Evolutionary conservation across 2,329 filamentous ascomycete genomes (phyloP).

Genomic region (Westerdykella aurantiaca): DNA sequence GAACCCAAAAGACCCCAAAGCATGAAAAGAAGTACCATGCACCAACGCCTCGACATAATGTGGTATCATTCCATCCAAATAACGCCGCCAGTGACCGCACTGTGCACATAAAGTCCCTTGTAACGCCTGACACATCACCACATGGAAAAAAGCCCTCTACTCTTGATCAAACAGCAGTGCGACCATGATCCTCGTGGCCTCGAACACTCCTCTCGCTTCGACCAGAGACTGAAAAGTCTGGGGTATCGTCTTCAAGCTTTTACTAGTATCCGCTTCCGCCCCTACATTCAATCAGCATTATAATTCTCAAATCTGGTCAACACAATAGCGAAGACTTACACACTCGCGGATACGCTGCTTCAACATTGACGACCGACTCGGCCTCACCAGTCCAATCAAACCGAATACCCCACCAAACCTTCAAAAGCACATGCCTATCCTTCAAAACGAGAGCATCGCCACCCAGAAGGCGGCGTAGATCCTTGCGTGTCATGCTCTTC

Average conservation of each 20-base stretch:
- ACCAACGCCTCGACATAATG: too few relatives aligned
- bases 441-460: conserved; percentile 22
- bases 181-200: conserved; percentile 55
- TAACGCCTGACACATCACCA: too few relatives aligned
- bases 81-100: too few relatives aligned
- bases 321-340: conserved; percentile 55
- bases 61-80: too few relatives aligned
- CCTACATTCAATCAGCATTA: conserved; percentile 24
- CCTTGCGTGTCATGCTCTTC: conserved; percentile 31
- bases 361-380: conserved; percentile 51
- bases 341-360: conserved; percentile 54
- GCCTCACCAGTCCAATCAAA: conserved; percentile 73
- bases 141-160: too few relatives aligned
- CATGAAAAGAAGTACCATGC: too few relatives aligned
- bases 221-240: conserved; percentile 57
- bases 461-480: conserved; percentile 47
- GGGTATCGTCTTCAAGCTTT: conserved; percentile 54
- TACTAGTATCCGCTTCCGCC: conserved; percentile 54
- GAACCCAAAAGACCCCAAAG: too few relatives aligned
- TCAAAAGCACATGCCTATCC: conserved; percentile 41
- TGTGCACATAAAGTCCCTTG: too few relatives aligned
- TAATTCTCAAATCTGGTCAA: conserved; percentile 1
- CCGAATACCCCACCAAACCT: conserved; percentile 57
- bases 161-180: conserved; percentile 46
- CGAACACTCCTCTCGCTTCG: conserved; percentile 49